Percentiles rank a stretch among this genome's conserved stretches.
Conservation (phyloP, 345 rosid species). For the Eucalyptus shirleyi region DNA sequence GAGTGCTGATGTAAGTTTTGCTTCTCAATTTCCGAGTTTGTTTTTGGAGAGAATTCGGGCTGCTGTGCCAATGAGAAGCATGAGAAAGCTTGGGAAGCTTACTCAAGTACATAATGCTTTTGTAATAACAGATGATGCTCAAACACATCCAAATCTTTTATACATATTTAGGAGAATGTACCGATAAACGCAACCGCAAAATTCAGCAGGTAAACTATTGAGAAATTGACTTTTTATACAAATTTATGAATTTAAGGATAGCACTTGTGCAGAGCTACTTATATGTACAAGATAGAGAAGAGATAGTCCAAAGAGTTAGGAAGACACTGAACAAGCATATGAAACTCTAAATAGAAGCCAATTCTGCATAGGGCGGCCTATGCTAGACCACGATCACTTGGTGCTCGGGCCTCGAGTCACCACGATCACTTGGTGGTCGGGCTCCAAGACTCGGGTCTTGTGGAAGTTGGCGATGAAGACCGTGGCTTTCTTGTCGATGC, state of each 20-base stretch:
- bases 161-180: not conserved
- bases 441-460: constrained; percentile 7
- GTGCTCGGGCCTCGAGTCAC: not conserved
- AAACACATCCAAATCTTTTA: not conserved
- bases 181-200: not conserved
- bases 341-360: not conserved
- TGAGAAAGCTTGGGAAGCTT: not conserved
- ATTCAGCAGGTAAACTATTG: not conserved
- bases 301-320: not conserved
- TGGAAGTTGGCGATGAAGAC: constrained; percentile 48
- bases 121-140: not conserved
- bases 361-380: not conserved
- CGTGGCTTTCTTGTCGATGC: constrained; percentile 22
- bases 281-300: not conserved
- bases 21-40: not conserved
- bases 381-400: not conserved
- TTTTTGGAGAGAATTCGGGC: not conserved
- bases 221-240: not conserved
- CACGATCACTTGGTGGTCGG: not conserved
- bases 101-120: not conserved
- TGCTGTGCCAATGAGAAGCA: not conserved
- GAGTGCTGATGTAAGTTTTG: not conserved
- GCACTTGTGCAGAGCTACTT: not conserved
- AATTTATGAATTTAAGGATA: not conserved
- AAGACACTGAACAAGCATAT: not conserved